These are phyloP conservation scores for Multifurca ochricompacta DNA, from an alignment of 768 basidiomycete species.

Conservation along the genomic window DNA sequence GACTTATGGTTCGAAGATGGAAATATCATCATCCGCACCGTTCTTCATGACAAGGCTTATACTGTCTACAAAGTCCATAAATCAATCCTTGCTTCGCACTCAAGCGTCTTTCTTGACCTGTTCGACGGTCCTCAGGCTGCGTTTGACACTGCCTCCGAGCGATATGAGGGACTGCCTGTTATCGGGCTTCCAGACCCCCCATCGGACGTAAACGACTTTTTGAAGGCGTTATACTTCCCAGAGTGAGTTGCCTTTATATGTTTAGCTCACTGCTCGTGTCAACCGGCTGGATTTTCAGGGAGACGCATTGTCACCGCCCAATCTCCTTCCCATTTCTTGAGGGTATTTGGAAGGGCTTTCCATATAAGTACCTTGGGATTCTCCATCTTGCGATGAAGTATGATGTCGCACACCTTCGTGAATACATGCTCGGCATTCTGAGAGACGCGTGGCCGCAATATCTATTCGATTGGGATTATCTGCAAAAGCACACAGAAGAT, in stretches of 20 bases:
- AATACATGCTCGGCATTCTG: constrained; percentile 8
- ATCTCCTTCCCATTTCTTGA: constrained; percentile 17
- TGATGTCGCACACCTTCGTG: constrained; percentile 1
- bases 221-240: constrained; percentile 17
- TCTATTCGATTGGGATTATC: constrained; percentile 14
- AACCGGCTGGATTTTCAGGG: not conserved
- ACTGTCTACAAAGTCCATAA: constrained; percentile 19
- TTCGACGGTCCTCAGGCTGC: constrained; percentile 9
- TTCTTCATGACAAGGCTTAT: not conserved
- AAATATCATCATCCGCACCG: constrained; percentile 16
- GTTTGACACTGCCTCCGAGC: constrained; percentile 13
- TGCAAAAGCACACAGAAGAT: constrained; percentile 17
- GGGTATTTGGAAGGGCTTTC: constrained; percentile 18
- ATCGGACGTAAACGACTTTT: constrained; percentile 10
- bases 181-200: constrained; percentile 16
- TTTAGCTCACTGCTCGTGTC: not conserved
- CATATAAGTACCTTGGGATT: constrained; percentile 13
- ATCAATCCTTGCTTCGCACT: constrained; percentile 15
- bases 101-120: constrained; percentile 14
- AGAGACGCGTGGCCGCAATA: constrained; percentile 17
- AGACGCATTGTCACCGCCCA: constrained; percentile 12
- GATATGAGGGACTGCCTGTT: constrained; percentile 17
- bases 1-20: constrained; percentile 20
- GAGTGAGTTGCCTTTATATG: constrained; percentile 1
- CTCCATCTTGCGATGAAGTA: constrained; percentile 18